Conservation (phyloP, 2,329 filamentous ascomycete species). For the Xylariaceae sp. region DNA sequence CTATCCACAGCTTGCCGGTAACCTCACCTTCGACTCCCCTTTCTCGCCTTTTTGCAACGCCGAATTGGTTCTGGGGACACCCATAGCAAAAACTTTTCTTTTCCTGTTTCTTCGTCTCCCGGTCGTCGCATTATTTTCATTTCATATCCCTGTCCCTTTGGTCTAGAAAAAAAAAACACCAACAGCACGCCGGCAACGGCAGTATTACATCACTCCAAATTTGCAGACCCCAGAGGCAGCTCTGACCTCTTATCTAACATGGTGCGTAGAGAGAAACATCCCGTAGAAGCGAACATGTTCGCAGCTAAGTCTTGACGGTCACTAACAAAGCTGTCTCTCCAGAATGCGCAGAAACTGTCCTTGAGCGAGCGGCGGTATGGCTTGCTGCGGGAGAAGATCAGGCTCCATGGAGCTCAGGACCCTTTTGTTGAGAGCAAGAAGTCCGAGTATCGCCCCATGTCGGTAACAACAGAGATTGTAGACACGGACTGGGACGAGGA, state of each 20-base stretch:
- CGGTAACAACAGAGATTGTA: conserved; percentile 70
- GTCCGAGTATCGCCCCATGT: conserved; percentile 54
- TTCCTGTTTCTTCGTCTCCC: conserved; percentile 15
- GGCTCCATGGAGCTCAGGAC: conserved; percentile 47
- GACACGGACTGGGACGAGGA: conserved; percentile 73
- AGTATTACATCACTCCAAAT: conserved; percentile 24
- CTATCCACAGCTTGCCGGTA: conserved; percentile 27
- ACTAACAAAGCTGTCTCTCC: conserved; percentile 18
- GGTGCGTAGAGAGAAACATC: conserved; percentile 12
- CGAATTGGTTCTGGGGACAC: conserved; percentile 26
- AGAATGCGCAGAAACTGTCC: conserved; percentile 29
- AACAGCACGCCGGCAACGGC: conserved; percentile 32
- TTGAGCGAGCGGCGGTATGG: conserved; percentile 35
- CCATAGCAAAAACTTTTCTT: conserved; percentile 26
- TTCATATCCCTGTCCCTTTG: conserved; percentile 25
- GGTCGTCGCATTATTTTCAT: conserved; percentile 25
- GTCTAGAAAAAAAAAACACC: conserved; percentile 29
- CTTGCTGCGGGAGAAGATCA: conserved; percentile 50
- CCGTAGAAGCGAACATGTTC: not conserved
- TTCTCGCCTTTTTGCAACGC: conserved; percentile 32
- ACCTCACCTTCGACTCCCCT: conserved; percentile 25
- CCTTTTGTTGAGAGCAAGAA: conserved; percentile 58
- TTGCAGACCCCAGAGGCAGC: conserved; percentile 16
- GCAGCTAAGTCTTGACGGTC: not conserved
- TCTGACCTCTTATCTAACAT: conserved; percentile 17